Conservation (phyloP, 2,329 filamentous ascomycete genomes). For the Stagonosporopsis cucurbitacearum region DNA sequence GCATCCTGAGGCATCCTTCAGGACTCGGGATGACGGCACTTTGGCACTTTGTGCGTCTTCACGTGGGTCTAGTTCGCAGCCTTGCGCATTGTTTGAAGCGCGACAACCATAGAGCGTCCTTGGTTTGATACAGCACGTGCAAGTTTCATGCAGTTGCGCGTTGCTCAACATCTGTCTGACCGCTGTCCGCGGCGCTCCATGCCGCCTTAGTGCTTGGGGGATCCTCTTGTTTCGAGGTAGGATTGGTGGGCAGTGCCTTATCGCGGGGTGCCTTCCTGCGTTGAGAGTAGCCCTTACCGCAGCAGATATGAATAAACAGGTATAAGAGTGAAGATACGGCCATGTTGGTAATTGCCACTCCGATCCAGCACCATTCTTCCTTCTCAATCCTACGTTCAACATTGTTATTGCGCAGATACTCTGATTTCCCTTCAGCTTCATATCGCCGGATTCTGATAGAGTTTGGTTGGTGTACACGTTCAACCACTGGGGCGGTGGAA, state of each 20-base stretch:
- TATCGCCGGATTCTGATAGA: not conserved
- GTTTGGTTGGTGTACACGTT: not conserved
- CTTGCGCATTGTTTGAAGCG: conserved; percentile 5
- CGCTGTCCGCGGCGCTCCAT: conserved; percentile 8
- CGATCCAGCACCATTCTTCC: not conserved
- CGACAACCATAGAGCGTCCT: conserved; percentile 10
- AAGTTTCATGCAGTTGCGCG: conserved; percentile 10
- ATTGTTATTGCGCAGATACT: not conserved
- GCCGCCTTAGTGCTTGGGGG: conserved; percentile 11
- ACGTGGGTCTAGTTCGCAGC: conserved; percentile 14
- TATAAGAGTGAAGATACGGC: conserved; percentile 13
- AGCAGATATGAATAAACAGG: conserved; percentile 10
- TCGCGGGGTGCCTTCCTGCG: conserved; percentile 18
- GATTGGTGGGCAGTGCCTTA: conserved; percentile 17
- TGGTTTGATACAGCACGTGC: conserved; percentile 11
- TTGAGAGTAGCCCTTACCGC: conserved; percentile 16
- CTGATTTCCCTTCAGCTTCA: not conserved
- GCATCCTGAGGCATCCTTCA: conserved; percentile 10
- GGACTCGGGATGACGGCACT: conserved; percentile 16
- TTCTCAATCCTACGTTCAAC: not conserved
- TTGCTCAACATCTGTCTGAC: conserved; percentile 16
- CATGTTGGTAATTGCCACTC: conserved; percentile 2
- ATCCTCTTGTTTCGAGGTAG: conserved; percentile 5
- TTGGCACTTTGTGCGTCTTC: conserved; percentile 15
- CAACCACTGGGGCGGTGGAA: not conserved